phyloP scores from a whole-genome alignment of 495 filamentous ascomycete genomes.

The Aspergillus funiculosus region DNA sequence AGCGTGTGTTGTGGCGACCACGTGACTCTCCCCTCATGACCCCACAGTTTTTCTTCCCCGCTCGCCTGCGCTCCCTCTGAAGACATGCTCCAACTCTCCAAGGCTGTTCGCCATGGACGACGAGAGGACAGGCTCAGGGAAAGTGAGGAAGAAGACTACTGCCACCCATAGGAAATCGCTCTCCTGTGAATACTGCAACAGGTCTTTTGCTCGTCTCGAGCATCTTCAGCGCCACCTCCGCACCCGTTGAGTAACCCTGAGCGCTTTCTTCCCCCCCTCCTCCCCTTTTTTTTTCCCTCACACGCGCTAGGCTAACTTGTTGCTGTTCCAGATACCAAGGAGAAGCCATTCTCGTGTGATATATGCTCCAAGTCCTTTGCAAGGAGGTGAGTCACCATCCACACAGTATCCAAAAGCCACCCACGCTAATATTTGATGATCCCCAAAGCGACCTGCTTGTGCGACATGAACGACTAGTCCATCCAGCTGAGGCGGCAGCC shows the following conservation, averaged over 20 bases:
- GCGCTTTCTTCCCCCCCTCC: too few relatives aligned
- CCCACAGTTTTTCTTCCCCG: slow-evolving; percentile 41
- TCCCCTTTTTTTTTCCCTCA: not conserved
- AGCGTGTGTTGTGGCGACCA: slow-evolving; percentile 16
- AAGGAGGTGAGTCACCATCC: slow-evolving; percentile 34
- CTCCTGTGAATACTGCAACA: slow-evolving; percentile 46
- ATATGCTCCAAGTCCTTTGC: slow-evolving; percentile 49
- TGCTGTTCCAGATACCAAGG: slow-evolving; percentile 45
- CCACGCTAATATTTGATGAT: slow-evolving; percentile 25
- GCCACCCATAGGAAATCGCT: slow-evolving; percentile 42
- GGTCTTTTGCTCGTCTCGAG: slow-evolving; percentile 47
- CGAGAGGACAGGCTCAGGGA: slow-evolving; percentile 35
- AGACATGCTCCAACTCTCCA: slow-evolving; percentile 25
- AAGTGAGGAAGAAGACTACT: slow-evolving; percentile 41
- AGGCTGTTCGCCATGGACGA: slow-evolving; percentile 39
- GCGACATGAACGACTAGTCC: slow-evolving; percentile 68
- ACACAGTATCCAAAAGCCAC: slow-evolving; percentile 6
- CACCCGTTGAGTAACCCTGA: slow-evolving; percentile 47
- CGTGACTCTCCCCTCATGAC: slow-evolving; percentile 35
- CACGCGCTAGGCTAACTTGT: slow-evolving; percentile 23
- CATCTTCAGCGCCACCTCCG: slow-evolving; percentile 52
- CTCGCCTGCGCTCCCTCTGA: slow-evolving; percentile 21
- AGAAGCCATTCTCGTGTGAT: slow-evolving; percentile 52
- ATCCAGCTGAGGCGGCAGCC: slow-evolving; percentile 53
- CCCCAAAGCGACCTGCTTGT: slow-evolving; percentile 60